These are phyloP conservation scores for Neoarthrinium moseri DNA, from an alignment of 2,329 filamentous ascomycete species.

Conservation along the genomic window DNA sequence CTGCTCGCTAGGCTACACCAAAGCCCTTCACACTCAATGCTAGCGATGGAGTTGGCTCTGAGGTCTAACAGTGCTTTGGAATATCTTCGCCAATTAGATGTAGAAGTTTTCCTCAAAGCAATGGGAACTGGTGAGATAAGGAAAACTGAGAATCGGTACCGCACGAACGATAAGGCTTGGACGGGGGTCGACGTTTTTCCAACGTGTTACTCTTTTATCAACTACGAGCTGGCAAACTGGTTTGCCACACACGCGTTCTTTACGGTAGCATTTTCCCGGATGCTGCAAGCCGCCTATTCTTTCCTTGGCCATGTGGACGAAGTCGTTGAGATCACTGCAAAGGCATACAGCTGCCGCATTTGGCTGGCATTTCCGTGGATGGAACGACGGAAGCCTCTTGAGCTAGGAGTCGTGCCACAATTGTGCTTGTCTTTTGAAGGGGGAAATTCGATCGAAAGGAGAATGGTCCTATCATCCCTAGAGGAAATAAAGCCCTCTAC, in stretches of 20 bases:
- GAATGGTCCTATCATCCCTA: conserved; percentile 20
- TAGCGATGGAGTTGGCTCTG: conserved; percentile 19
- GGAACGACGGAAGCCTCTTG: conserved; percentile 20
- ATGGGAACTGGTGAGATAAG: conserved; percentile 19
- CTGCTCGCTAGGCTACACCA: conserved; percentile 18
- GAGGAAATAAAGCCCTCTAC: neutral
- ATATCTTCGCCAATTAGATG: conserved; percentile 18
- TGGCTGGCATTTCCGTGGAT: conserved; percentile 25
- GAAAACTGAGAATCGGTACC: conserved; percentile 14
- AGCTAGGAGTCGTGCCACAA: conserved; percentile 22
- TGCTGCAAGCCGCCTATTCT: conserved; percentile 21
- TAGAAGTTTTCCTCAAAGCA: conserved; percentile 16
- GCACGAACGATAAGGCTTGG: neutral
- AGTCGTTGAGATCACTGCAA: conserved; percentile 17
- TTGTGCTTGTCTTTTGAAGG: conserved; percentile 25
- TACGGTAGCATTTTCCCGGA: conserved; percentile 19
- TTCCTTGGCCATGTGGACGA: conserved; percentile 11
- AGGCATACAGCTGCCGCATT: conserved; percentile 20
- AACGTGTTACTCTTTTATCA: conserved; percentile 22
- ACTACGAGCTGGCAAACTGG: conserved; percentile 23
- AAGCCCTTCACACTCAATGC: conserved; percentile 19
- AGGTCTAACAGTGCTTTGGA: conserved; percentile 17
- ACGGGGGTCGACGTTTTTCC: conserved; percentile 13
- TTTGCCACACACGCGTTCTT: conserved; percentile 23
- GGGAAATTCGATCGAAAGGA: conserved; percentile 18